Base-by-base conservation (phyloP, 768 basidiomycete species). In the Russula brevipes region DNA sequence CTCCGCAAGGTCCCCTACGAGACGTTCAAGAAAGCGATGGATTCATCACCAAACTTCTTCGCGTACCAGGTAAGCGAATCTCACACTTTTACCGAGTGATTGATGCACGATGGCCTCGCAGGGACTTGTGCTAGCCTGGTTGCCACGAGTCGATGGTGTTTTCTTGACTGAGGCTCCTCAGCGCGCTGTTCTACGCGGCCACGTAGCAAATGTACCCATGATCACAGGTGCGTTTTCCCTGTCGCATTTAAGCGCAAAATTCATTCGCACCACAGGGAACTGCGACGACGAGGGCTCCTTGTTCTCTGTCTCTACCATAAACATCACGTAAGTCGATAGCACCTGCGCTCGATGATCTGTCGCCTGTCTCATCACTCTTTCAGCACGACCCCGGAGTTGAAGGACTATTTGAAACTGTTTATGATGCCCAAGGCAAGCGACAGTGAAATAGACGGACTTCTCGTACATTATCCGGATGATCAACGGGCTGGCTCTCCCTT, bases 211-310 rank as follows among this genome's bases (percentile, higher is more conserved):
- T 9, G 66, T 73, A 0, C 71, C 68, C 2, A 46, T 71, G 31
- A 66, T 71, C 31, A 58, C 63, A 42, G 70, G 70, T 66, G 16
- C 7, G 61, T 66, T 53, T 6, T 24, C 24, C 24, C 8, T 17
- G 16, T 12, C 24, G 17, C 54, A 10, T 6, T 7, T 52, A 1
- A 5, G 24, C 19, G 53, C 50, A 2, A 53, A 65, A 30, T 56
- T 51, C 35, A 59, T n/a, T 4, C 17, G 45, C 17, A 35, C 66
- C 16, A 2, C 47, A 77, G 82, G 82, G 17, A 78, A 82, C 63
- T 78, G 76, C 63, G 82, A 85, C 54, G 85, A 86, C 58, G 85
- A 87, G 69, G 85, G 84, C 7, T 83, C 84, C 0, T 50, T 75
- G 3, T 77, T 76, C 68, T 63, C 74, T 0, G 24, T 76, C 7